Percentiles rank a stretch among this genome's conserved stretches.
Evolutionary conservation across 108 stramenopile genomes (phyloP).

Genomic region (Fistulifera pelliculosa): DNA sequence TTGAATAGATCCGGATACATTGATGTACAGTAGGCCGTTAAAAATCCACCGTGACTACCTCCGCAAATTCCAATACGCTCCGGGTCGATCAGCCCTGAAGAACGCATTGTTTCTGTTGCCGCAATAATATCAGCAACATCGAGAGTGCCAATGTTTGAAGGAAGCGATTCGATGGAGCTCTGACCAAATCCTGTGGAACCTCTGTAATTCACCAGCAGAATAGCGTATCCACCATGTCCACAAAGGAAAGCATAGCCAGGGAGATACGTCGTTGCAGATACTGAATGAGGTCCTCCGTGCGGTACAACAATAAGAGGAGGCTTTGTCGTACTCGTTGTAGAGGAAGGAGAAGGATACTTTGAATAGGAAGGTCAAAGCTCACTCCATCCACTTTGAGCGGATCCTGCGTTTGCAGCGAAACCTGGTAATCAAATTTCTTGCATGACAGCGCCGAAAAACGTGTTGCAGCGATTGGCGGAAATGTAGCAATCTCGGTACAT

Average conservation of each 20-base stretch:
- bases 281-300: constrained; percentile 70
- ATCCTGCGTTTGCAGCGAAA: too few species aligned
- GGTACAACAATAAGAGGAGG: constrained; percentile 68
- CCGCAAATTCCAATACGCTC: constrained; percentile 68
- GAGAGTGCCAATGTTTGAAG: constrained; percentile 44
- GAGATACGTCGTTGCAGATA: constrained; percentile 44
- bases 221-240: constrained; percentile 51
- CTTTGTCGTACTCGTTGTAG: constrained; percentile 26
- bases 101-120: constrained; percentile 33
- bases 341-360: constrained; percentile 49
- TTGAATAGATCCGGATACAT: constrained; percentile 84
- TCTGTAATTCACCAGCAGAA: constrained; percentile 78
- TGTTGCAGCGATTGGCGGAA: too few species aligned
- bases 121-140: constrained; percentile 78
- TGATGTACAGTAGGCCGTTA: constrained; percentile 68
- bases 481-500: too few species aligned
- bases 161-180: constrained; percentile 48
- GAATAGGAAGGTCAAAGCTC: constrained; percentile 24
- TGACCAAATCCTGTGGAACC: constrained; percentile 81
- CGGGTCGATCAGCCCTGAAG: constrained; percentile 32
- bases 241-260: constrained; percentile 59
- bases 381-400: too few species aligned
- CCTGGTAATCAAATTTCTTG: too few species aligned
- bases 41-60: constrained; percentile 89
- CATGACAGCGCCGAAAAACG: too few species aligned